These are phyloP conservation scores for Macrolepiota dolichaula DNA, from an alignment of 768 basidiomycete genomes.

Conservation along the genomic window DNA sequence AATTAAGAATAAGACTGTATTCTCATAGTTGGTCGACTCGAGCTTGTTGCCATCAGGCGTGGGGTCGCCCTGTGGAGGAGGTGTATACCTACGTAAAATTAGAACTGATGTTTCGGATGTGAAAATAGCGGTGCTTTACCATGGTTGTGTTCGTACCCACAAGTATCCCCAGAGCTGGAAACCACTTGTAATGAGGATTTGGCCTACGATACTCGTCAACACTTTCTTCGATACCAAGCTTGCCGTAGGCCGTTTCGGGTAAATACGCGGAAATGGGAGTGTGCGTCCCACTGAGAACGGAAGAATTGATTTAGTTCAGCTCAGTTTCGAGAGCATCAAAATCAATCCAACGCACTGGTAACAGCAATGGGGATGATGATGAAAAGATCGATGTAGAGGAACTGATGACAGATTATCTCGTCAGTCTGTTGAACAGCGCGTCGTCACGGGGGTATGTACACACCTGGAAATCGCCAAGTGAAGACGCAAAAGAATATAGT, in stretches of 20 bases:
- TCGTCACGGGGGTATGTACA: constrained; percentile 16
- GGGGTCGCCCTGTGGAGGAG: constrained; percentile 50
- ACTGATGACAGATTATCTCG: constrained; percentile 40
- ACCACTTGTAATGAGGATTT: constrained; percentile 80
- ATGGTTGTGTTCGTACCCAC: constrained; percentile 82
- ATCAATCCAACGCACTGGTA: constrained; percentile 63
- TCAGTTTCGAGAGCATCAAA: constrained; percentile 1
- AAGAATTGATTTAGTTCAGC: neutral
- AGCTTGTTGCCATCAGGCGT: constrained; percentile 64
- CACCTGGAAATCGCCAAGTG: constrained; percentile 95
- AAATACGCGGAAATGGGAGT: constrained; percentile 80
- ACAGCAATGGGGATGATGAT: constrained; percentile 98
- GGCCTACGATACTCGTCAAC: constrained; percentile 87
- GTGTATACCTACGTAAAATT: constrained; percentile 60
- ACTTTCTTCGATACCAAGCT: constrained; percentile 96
- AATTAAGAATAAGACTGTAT: constrained; percentile 86
- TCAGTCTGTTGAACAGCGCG: constrained; percentile 11
- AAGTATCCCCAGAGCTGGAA: constrained; percentile 87
- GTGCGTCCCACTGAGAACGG: constrained; percentile 83
- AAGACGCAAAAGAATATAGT: constrained; percentile 94
- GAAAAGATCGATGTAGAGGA: constrained; percentile 96
- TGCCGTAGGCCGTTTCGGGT: constrained; percentile 90
- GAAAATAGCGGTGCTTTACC: constrained; percentile 43
- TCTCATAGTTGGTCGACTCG: constrained; percentile 86
- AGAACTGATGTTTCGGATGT: neutral